Base-by-base conservation (phyloP, 768 basidiomycete genomes). In the Tricholoma sp. region DNA sequence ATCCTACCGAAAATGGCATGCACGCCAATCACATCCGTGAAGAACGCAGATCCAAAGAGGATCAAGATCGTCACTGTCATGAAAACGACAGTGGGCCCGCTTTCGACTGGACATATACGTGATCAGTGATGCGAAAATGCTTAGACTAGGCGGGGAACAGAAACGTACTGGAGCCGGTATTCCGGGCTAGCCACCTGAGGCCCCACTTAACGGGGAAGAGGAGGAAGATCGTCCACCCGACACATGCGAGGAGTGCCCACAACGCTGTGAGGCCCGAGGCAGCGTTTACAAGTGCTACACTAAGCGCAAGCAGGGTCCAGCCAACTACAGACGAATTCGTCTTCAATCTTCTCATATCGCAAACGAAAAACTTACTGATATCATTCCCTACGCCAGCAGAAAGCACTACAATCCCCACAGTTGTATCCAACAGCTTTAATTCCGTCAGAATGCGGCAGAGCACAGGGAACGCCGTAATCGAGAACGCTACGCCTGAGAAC, bases 341-440 rank as follows among this genome's bases (percentile, higher is more conserved):
- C 32, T n/a, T 1, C 11, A 14, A 21, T 31, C n/a, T 29, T 34
- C 34, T 14, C 22, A 57, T 27, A 49, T 10, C 8, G 47, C 11
- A 52, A 43, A 71, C 43, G 34, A 50, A 70, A n/a, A 18, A 8
- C 72, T 39, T 52, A 79, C 78, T 74, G 59, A 94, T 87, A 69
- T 91, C 90, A 65, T 91, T 89, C 5, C 87, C 92, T 3, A 98
- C 91, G 9, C 95, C 96, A 0, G 95, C 94, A 2, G 91, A 91
- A 19, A 99, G 81, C 1, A 94, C 94, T 22, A 97, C 85, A 58
- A 97, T 86, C 5, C 95, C 97, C 35, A 99, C 92, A 0, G 85
- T 86, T 0, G 93, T 97, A 58, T 94, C 89, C 59, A 98, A 79
- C 1, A 99, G 76, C 70, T 94, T 94, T 55, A 96, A 82, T 67